Evolutionary conservation across 257 asterid genomes (phyloP).

Genomic region (Plantago ovata): DNA sequence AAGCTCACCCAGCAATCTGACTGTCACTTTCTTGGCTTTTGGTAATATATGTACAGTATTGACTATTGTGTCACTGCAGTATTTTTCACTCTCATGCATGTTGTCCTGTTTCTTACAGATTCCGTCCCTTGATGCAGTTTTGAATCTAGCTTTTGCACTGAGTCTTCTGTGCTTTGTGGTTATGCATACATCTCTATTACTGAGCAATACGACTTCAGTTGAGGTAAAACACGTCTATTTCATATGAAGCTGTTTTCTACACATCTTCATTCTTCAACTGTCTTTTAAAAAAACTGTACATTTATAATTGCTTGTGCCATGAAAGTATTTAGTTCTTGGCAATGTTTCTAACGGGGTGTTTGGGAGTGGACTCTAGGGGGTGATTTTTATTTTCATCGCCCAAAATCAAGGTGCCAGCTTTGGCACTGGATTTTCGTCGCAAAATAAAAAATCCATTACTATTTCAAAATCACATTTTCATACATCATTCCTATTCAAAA

Average conservation of each 20-base stretch:
- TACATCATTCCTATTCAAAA: too few relatives aligned
- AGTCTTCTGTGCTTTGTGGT: constrained; percentile 84
- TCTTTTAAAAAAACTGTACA: neutral
- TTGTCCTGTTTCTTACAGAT: constrained; percentile 57
- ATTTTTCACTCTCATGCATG: constrained; percentile 40
- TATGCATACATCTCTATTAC: constrained; percentile 61
- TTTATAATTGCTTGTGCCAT: neutral
- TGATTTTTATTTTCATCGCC: too few relatives aligned
- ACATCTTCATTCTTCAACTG: neutral
- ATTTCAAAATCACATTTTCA: too few relatives aligned
- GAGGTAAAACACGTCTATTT: constrained; percentile 45
- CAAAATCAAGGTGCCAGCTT: too few relatives aligned
- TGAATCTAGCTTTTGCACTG: constrained; percentile 78
- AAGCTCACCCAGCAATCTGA: constrained; percentile 65
- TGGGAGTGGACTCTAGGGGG: too few relatives aligned
- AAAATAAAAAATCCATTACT: too few relatives aligned
- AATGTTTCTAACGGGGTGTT: too few relatives aligned
- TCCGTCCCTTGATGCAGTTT: constrained; percentile 84
- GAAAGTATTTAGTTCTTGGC: too few relatives aligned
- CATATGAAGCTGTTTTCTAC: neutral
- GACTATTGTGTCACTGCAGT: constrained; percentile 8
- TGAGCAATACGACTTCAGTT: constrained; percentile 82
- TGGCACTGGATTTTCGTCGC: too few relatives aligned
- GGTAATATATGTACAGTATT: constrained; percentile 40
- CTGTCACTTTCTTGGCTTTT: constrained; percentile 74